Base-by-base conservation (phyloP, 257 asterid genomes). In the Striga asiatica region DNA sequence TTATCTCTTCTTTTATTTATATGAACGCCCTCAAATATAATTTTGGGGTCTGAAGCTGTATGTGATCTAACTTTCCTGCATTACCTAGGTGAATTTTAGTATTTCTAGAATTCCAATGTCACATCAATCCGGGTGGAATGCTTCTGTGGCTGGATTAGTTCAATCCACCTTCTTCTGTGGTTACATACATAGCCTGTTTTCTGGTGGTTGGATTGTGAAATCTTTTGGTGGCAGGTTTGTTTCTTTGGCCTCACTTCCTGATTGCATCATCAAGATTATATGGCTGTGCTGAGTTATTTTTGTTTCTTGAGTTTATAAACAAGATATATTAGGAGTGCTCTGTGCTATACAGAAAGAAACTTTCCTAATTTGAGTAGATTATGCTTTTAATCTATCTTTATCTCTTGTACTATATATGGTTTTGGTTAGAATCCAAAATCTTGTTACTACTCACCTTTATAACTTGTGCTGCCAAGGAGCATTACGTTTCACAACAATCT, bases 101-200 rank as follows among this genome's bases (percentile, higher is more conserved):
- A 34, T 91, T 70, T 95, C 98, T 6, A 87, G 87, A 56, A 91
- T 91, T 62, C 98, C 98, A 32, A 91, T 91, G 98, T 91, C 98
- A 3, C 97, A 91, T 71, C 84, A 91, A 62, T 91, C 71, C 67
- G 98, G 98, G n/a, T 91, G 98, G 98, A 91, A 61, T 75, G 81
- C 98, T 60, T 80, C 98, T 12, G 60, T 66, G 69, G 95, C 98
- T 61, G 98, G 98, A 73, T 62, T 91, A 81, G 96, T 91, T 54
- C 98, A 91, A 64, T 87, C 98, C n/a, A 87, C 98, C 24, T 91
- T 91, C 88, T 91, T 91, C 77, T 91, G 98, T 96, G 98, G 97
- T 45, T 91, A 91, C 77, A 95, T 97, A 13, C 69, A 87, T 35
- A 91, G 98, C 69, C 98, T 87, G 75, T 73, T 91, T 74, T 97